Percentiles rank a stretch among this genome's conserved stretches.
Evolutionary conservation across 2,329 filamentous ascomycete genomes (phyloP).

Genomic region (Fusarium citri): DNA sequence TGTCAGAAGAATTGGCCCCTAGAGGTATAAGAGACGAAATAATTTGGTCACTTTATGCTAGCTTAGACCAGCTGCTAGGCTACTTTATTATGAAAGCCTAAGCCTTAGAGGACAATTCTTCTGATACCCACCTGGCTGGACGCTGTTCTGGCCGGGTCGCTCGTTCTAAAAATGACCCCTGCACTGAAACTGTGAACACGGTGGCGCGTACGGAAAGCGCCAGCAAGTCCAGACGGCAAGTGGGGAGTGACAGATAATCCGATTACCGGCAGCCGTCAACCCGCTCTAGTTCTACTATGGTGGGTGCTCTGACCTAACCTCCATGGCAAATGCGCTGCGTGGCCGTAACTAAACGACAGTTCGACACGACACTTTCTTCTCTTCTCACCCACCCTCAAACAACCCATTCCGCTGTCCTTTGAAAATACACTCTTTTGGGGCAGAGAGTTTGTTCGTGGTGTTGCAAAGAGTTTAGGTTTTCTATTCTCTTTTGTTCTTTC

Average conservation of each 20-base stretch:
- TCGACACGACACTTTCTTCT: constrained; percentile 21
- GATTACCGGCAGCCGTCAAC: constrained; percentile 43
- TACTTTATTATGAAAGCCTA: too few relatives aligned
- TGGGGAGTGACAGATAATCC: constrained; percentile 51
- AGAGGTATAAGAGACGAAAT: too few relatives aligned
- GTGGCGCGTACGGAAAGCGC: constrained; percentile 48
- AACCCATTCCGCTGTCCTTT: constrained; percentile 19
- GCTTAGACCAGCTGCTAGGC: too few relatives aligned
- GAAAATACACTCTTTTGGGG: constrained; percentile 33
- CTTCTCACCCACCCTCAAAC: constrained; percentile 14
- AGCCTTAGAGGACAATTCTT: too few relatives aligned
- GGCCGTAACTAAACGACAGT: constrained; percentile 45
- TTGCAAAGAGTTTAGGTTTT: constrained; percentile 15
- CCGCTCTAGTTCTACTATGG: constrained; percentile 3
- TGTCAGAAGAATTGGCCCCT: too few relatives aligned
- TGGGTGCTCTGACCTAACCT: constrained; percentile 17
- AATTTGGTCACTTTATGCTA: too few relatives aligned
- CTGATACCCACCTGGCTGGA: background rate
- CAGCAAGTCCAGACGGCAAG: constrained; percentile 35
- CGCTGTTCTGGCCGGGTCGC: background rate
- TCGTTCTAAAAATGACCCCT: constrained; percentile 29
- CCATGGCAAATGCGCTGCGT: constrained; percentile 44
- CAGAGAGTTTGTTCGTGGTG: constrained; percentile 16
- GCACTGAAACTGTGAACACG: constrained; percentile 49
- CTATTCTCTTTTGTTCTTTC: constrained; percentile 13